phyloP scores from a whole-genome alignment of 208 protist species.

The Leishmania mexicana region DNA sequence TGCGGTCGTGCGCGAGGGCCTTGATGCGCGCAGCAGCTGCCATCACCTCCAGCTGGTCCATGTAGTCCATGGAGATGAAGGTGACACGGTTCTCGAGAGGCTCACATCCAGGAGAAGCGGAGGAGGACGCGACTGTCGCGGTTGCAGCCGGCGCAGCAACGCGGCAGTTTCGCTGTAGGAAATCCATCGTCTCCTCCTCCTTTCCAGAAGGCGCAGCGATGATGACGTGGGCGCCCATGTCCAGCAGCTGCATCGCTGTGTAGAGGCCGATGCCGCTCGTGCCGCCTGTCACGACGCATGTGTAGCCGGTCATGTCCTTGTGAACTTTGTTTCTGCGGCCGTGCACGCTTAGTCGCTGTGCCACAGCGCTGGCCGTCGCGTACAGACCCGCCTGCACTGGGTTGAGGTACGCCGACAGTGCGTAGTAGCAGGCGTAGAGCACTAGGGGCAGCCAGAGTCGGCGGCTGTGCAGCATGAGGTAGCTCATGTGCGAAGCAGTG shows the following conservation, averaged over 20 bases:
- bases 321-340: constrained; percentile 46
- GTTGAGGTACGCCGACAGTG: constrained; percentile 27
- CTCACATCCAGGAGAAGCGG: constrained; percentile 2
- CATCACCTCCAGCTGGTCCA: constrained; percentile 67
- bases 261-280: constrained; percentile 79
- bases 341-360: constrained; percentile 66
- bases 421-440: constrained; percentile 43
- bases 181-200: constrained; percentile 50
- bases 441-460: constrained; percentile 68
- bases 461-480: constrained; percentile 65
- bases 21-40: constrained; percentile 68
- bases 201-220: constrained; percentile 53
- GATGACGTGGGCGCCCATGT: constrained; percentile 69
- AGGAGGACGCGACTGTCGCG: not conserved
- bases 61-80: constrained; percentile 64
- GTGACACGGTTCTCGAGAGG: constrained; percentile 52
- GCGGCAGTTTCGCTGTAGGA: constrained; percentile 43
- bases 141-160: not conserved
- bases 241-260: constrained; percentile 71
- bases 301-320: constrained; percentile 66
- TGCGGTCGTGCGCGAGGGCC: constrained; percentile 48
- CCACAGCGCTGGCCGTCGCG: constrained; percentile 49
- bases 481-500: constrained; percentile 42
- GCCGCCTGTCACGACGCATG: constrained; percentile 76
- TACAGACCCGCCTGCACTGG: constrained; percentile 45